phyloP scores from a whole-genome alignment of 179 eudicot genomes.

The Spergularia azorica region DNA sequence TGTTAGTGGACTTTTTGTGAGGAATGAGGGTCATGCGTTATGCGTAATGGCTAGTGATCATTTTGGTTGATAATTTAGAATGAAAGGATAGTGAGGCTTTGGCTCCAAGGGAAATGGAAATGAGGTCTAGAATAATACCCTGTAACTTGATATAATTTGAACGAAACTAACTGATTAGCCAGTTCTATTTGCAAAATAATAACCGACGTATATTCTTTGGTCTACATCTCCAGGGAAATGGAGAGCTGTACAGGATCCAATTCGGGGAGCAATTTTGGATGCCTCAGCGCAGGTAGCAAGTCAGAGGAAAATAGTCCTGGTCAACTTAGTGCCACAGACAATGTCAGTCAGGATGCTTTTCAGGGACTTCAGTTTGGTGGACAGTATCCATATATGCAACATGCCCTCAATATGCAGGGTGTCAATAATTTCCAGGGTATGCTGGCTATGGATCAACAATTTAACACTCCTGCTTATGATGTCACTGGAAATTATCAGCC shows the following conservation, averaged over 20 bases:
- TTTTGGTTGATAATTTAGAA: too few relatives aligned
- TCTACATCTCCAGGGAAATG: constrained; percentile 28
- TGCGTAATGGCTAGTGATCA: too few relatives aligned
- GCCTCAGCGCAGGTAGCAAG: constrained; percentile 27
- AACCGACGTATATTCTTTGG: not conserved
- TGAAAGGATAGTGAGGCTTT: too few relatives aligned
- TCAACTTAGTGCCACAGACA: constrained; percentile 35
- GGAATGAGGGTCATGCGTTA: too few relatives aligned
- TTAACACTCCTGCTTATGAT: constrained; percentile 27
- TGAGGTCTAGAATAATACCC: too few relatives aligned
- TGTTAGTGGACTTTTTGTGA: too few relatives aligned
- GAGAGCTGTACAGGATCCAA: constrained; percentile 38
- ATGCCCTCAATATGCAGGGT: constrained; percentile 28
- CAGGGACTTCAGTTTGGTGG: constrained; percentile 36
- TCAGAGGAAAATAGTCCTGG: constrained; percentile 36
- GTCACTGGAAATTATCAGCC: constrained; percentile 30
- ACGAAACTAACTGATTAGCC: not conserved
- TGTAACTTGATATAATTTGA: not conserved
- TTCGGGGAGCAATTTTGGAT: constrained; percentile 36
- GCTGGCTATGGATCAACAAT: constrained; percentile 26
- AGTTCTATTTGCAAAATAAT: not conserved
- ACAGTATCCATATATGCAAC: constrained; percentile 30
- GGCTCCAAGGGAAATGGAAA: too few relatives aligned
- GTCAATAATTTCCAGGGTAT: constrained; percentile 22
- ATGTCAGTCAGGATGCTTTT: constrained; percentile 30